A percentile compares a stretch with the other conserved stretches of the same genome.
These are phyloP conservation scores for Solanum etuberosum DNA, from an alignment of 257 asterid species.

Conservation along the genomic window DNA sequence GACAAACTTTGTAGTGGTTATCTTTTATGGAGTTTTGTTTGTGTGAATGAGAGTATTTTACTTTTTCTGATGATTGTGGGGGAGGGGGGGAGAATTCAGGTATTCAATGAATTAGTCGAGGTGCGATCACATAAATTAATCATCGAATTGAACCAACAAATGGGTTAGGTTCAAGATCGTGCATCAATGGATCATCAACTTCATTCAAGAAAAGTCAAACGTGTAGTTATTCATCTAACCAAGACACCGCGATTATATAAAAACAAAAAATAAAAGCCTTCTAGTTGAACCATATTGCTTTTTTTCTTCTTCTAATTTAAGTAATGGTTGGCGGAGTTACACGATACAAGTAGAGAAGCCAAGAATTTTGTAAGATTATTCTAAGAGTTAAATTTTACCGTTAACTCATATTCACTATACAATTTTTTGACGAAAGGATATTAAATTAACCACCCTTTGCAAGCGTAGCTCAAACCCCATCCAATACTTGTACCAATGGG, in stretches of 20 bases:
- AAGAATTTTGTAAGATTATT: not conserved
- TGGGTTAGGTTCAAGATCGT: not conserved
- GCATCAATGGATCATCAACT: not conserved
- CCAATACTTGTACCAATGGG: not conserved
- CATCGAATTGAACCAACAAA: not conserved
- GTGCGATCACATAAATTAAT: not conserved
- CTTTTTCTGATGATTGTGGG: not conserved
- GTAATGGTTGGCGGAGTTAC: accelerated
- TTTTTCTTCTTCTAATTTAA: not conserved
- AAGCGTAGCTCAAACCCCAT: not conserved
- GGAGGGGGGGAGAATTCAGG: too few species aligned
- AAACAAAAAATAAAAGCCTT: too few species aligned
- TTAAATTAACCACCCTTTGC: not conserved
- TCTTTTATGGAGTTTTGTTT: not conserved
- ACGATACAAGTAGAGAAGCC: not conserved
- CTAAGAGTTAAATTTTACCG: not conserved
- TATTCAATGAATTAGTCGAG: not conserved
- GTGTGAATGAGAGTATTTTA: not conserved
- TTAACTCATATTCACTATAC: not conserved
- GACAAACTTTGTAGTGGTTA: not conserved
- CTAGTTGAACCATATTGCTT: not conserved
- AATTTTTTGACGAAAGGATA: not conserved
- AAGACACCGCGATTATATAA: not conserved
- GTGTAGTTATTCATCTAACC: not conserved
- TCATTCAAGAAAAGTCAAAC: not conserved